Conservation (phyloP, 2,329 filamentous ascomycete species). For the Chaetomiaceae sp. region DNA sequence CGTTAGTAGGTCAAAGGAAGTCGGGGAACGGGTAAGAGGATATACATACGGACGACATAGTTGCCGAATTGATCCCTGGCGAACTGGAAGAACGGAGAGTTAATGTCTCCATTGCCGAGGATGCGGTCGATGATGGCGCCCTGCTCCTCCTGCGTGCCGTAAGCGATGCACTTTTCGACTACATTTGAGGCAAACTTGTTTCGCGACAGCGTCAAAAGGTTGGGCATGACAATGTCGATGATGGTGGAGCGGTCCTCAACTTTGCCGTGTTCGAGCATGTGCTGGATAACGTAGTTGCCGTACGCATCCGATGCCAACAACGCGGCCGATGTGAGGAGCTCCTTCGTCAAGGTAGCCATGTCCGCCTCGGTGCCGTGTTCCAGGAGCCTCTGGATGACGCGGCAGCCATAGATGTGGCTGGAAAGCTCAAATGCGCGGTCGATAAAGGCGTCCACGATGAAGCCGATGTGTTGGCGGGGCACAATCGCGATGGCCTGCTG, state of each 20-base stretch:
- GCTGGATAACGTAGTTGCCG: slow-evolving; percentile 94
- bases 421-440: slow-evolving; percentile 69
- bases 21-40: not conserved
- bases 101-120: slow-evolving; percentile 53
- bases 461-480: slow-evolving; percentile 70
- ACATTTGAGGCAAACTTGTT: slow-evolving; percentile 98
- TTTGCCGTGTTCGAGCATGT: slow-evolving; percentile 75
- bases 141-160: slow-evolving; percentile 63
- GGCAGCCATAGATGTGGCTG: slow-evolving; percentile 78
- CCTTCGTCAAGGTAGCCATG: slow-evolving; percentile 64
- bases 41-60: slow-evolving; percentile 87
- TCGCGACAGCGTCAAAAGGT: slow-evolving; percentile 72
- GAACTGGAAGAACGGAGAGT: slow-evolving; percentile 64
- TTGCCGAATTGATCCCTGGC: slow-evolving; percentile 93
- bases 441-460: slow-evolving; percentile 75
- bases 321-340: slow-evolving; percentile 67
- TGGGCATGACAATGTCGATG: slow-evolving; percentile 64
- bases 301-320: slow-evolving; percentile 79
- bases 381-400: slow-evolving; percentile 86
- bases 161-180: slow-evolving; percentile 83
- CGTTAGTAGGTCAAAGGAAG: not conserved
- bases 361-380: slow-evolving; percentile 72
- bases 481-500: slow-evolving; percentile 86
- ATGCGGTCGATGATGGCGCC: slow-evolving; percentile 61
- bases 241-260: slow-evolving; percentile 66